These are phyloP conservation scores for Leptodermis oblonga DNA, from an alignment of 257 asterid species.

Conservation along the genomic window DNA sequence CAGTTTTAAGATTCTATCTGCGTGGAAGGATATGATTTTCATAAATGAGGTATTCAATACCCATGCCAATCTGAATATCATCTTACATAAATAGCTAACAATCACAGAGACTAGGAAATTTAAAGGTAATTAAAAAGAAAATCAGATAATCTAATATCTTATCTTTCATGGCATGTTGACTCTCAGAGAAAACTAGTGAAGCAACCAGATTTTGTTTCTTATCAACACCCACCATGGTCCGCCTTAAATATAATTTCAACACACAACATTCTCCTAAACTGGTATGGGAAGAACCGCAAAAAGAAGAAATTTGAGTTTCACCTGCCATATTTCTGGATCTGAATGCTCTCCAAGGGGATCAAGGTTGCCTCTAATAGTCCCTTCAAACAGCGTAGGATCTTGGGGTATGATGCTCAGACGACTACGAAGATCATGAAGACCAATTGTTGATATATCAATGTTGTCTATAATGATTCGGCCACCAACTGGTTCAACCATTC, in stretches of 20 bases:
- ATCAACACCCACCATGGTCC: not conserved
- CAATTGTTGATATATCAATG: conserved; percentile 75
- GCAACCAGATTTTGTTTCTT: not conserved
- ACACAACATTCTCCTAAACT: not conserved
- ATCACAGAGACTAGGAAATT: not conserved
- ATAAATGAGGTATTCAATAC: conserved; percentile 1
- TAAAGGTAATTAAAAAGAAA: not conserved
- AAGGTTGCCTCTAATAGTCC: conserved; percentile 86
- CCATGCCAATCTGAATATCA: not conserved
- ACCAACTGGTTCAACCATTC: conserved; percentile 85
- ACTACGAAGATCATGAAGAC: conserved; percentile 94
- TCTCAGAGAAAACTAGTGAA: not conserved
- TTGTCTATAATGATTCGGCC: conserved; percentile 84
- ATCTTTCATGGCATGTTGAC: not conserved
- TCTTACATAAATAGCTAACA: not conserved
- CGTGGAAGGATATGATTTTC: not conserved
- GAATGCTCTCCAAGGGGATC: conserved; percentile 93
- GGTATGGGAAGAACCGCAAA: not conserved
- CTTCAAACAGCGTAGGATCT: conserved; percentile 95
- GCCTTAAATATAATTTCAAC: not conserved
- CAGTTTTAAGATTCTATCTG: not conserved
- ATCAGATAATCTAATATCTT: not conserved
- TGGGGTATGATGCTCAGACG: conserved; percentile 94
- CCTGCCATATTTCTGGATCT: conserved; percentile 91
- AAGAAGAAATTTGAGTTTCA: conserved; percentile 15